Evolutionary conservation across 805 yeast species (phyloP), one percentile per base, ranked within the genome.

Genomic region (Teunomyces panamensis): DNA sequence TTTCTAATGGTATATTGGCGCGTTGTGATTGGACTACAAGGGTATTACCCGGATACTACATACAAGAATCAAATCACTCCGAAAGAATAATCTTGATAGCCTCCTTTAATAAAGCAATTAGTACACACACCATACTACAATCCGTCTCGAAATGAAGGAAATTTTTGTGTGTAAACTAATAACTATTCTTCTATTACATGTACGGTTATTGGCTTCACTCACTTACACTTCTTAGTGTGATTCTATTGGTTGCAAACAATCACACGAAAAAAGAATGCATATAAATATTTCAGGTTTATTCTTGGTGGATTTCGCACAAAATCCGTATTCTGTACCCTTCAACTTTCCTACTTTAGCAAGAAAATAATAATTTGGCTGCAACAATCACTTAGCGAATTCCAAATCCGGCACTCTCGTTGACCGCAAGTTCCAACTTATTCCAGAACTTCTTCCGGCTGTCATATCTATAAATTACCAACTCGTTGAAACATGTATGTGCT

Each of bases 401-500:
- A 72, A 92, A 94, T 1, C 97, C 98, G 51, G 87, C 85, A 51
- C 90, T 83, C 60, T 86, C 95, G 39, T 76, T 68, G 14, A 92
- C 77, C 0, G 97, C 96, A 53, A 75, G 59, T n/a, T 69, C 60
- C 49, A 92, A 64, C 64, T 88, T 91, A 1, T 59, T 46, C 39
- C 68, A 63, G 45, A 94, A 68, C 51, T 79, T 80, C n/a, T 76
- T 79, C 49, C 71, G 69, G 5, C 78, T 60, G 10, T 66, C 55
- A 63, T 92, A 92, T 32, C 82, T 82, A 64, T 82, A 86, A 5
- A 94, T 55, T 47, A 92, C 85, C 20, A 92, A 62, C 69, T 92
- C 96, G 61, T 92, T 94, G 71, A 94, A 92, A 57, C 99, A 92
- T 0, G 98, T 94, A 61, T 92, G 98, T 0, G 97, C 89, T 11